Base-by-base conservation (phyloP, 768 basidiomycete genomes). In the Auricularia auricula-judae region DNA sequence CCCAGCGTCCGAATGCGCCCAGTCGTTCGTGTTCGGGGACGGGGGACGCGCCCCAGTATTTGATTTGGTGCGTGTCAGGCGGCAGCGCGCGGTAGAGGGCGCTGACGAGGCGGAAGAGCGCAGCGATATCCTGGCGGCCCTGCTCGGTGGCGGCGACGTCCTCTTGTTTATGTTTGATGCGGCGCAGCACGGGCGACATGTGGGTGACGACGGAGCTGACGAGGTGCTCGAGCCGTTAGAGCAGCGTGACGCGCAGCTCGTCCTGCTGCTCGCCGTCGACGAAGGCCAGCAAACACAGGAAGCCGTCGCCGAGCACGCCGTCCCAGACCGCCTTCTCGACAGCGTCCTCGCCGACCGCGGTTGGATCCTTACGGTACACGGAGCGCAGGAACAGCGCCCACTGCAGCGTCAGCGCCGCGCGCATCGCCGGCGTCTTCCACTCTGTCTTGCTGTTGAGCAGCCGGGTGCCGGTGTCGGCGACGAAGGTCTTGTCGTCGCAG, bases 161-260 rank as follows among this genome's bases (percentile, higher is more conserved):
- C 73, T 96, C 93, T 72, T 97, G 94, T 36, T 88, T 78, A 67
- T 93, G 90, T 70, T 93, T 91, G 72, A 97, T 88, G 53, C 73
- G 71, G 39, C 71, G 68, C 1, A 77, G 69, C 43, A 76, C 69
- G 10, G 70, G 66, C n/a, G 69, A 70, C 61, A 74, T 71, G 53
- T 70, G 72, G 39, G 69, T 67, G 62, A 78, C 71, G 62, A 76
- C 70, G 14, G 29, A 59, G 29, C 62, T 62, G 36, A 94, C 74
- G 12, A 93, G 82, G 0, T 78, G 77, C 71, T 94, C 93, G 66
- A 90, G 86, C 4, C 81, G 79, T 36, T 81, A 75, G 23, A 93
- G 74, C 10, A 93, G 75, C 14, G 77, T 71, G 1, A 78, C 72
- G 66, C 79, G 82, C 76, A 89, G 84, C 66, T 80, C 79, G 18